A percentile compares a stretch with the other conserved stretches of the same genome.
These are phyloP conservation scores for Coniella vitis DNA, from an alignment of 2,329 filamentous ascomycete species.

Conservation along the genomic window DNA sequence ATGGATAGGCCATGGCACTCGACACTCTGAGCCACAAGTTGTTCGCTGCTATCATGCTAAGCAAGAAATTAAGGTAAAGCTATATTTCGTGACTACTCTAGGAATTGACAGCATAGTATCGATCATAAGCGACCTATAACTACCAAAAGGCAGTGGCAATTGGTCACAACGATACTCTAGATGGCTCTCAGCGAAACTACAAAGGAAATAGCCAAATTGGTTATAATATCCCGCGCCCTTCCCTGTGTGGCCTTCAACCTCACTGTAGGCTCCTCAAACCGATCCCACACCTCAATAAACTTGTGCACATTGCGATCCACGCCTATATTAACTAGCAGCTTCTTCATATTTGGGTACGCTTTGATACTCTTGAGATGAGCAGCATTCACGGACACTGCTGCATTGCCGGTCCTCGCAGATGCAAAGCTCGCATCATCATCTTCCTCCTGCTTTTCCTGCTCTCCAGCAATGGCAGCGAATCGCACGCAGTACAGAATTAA, in stretches of 20 bases:
- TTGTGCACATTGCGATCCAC: not conserved
- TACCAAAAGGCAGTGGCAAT: too few relatives aligned
- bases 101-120: too few relatives aligned
- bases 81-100: too few relatives aligned
- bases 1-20: too few relatives aligned
- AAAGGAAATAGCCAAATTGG: not conserved
- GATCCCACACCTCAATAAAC: not conserved
- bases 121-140: too few relatives aligned
- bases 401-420: too few relatives aligned
- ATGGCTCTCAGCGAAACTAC: not conserved
- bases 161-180: too few relatives aligned
- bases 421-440: too few relatives aligned
- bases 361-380: not conserved
- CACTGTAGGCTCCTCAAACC: not conserved
- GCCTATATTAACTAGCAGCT: not conserved
- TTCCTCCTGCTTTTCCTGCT: too few relatives aligned
- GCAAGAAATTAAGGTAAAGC: too few relatives aligned
- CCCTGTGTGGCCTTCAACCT: not conserved
- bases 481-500: constrained; percentile 22
- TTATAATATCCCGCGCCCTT: not conserved
- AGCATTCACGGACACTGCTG: not conserved
- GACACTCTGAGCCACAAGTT: too few relatives aligned
- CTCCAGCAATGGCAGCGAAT: not conserved
- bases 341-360: not conserved
- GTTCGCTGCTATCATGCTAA: too few relatives aligned